Evolutionary conservation across 2,329 filamentous ascomycete species (phyloP).

Genomic region (Colletotrichum gigasporum): DNA sequence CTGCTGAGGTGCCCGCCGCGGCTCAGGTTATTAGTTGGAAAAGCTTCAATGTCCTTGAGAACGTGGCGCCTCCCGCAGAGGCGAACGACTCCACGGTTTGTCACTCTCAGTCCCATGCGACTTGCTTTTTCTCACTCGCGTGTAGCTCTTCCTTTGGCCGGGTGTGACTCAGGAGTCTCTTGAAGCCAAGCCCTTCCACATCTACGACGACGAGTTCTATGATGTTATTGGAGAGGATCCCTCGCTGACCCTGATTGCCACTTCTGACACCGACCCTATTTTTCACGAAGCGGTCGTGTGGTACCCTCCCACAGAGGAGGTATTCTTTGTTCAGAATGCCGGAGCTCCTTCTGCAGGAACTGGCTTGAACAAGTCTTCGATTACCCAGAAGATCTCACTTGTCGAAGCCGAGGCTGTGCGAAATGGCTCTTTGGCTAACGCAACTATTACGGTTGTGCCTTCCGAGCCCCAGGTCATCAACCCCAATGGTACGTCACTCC

Average conservation of each 20-base stretch:
- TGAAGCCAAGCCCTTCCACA: conserved; percentile 48
- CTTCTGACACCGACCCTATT: conserved; percentile 52
- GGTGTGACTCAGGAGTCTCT: conserved; percentile 50
- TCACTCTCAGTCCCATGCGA: too few relatives aligned
- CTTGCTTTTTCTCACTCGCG: neutral
- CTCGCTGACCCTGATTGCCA: conserved; percentile 58
- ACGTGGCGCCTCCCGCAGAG: conserved; percentile 47
- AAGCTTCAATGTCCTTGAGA: conserved; percentile 52
- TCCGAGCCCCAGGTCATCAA: conserved; percentile 56
- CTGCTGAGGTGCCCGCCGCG: too few relatives aligned
- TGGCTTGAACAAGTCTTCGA: conserved; percentile 58
- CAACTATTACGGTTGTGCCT: conserved; percentile 53
- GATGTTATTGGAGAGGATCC: conserved; percentile 59
- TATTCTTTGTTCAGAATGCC: conserved; percentile 65
- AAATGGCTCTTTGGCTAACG: conserved; percentile 45
- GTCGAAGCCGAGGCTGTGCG: conserved; percentile 51
- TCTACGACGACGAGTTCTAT: conserved; percentile 62
- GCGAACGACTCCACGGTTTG: conserved; percentile 48
- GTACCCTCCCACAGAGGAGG: conserved; percentile 58
- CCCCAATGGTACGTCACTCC: conserved; percentile 54
- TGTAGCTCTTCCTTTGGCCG: conserved; percentile 54
- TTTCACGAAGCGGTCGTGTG: conserved; percentile 67
- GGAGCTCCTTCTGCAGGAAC: conserved; percentile 57
- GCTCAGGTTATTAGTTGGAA: conserved; percentile 55
- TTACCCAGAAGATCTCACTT: conserved; percentile 60